Evolutionary conservation across 75 land plant species (phyloP).

Genomic region (Gnetum montanum): DNA sequence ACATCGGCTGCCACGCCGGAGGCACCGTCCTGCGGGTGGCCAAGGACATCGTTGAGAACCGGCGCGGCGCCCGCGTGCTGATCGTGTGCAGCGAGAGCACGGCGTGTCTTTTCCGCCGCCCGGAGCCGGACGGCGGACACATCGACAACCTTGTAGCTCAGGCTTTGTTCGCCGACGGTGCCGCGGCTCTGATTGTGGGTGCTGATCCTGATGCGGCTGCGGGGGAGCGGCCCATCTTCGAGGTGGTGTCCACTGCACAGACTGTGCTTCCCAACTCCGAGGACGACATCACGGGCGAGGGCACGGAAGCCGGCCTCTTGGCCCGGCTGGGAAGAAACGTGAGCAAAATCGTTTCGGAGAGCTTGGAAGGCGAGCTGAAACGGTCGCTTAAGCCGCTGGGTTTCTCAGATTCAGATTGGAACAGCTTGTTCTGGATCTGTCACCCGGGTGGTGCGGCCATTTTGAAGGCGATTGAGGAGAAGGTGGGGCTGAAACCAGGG

Average conservation of each 20-base stretch:
- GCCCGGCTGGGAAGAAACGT: constrained; percentile 23
- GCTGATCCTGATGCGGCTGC: constrained; percentile 21
- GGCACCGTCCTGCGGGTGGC: too few relatives aligned
- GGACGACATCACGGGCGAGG: constrained; percentile 16
- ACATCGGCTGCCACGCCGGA: too few relatives aligned
- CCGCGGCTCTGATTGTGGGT: constrained; percentile 30
- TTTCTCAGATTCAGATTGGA: constrained; percentile 3
- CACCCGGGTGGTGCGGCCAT: constrained; percentile 30
- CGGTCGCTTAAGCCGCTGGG: constrained; percentile 6
- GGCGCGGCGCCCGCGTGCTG: constrained; percentile 36
- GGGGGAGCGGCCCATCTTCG: constrained; percentile 15
- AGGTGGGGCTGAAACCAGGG: constrained; percentile 1
- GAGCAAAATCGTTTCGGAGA: constrained; percentile 11
- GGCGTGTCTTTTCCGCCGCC: constrained; percentile 37
- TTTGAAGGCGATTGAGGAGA: constrained; percentile 8
- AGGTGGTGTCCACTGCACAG: constrained; percentile 11
- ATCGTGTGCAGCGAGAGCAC: constrained; percentile 45
- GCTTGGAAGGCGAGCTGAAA: constrained; percentile 7
- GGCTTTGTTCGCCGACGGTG: constrained; percentile 20
- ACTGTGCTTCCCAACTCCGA: constrained; percentile 16
- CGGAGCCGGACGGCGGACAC: constrained; percentile 21
- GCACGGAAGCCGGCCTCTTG: constrained; percentile 15
- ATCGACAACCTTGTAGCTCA: constrained; percentile 36
- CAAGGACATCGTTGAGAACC: constrained; percentile 28
- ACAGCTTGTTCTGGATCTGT: constrained; percentile 24